These are phyloP conservation scores for Leptographium galeiforme DNA, from an alignment of 2,329 filamentous ascomycete species.

Conservation along the genomic window DNA sequence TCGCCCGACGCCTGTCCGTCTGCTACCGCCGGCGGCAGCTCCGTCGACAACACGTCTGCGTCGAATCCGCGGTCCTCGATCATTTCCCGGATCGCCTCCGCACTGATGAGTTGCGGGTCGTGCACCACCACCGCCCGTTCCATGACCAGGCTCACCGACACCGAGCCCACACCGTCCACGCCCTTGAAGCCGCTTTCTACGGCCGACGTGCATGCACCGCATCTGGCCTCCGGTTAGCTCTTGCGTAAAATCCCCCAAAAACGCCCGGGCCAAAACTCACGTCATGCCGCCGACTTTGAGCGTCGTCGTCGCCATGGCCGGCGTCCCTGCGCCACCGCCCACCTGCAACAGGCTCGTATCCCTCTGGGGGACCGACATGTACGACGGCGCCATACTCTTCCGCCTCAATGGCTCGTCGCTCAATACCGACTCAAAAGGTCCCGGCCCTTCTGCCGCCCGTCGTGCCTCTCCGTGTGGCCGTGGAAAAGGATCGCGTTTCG, in stretches of 20 bases:
- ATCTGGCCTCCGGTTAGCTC: conserved; percentile 33
- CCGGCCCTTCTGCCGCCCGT: too few species aligned
- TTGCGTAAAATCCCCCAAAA: conserved; percentile 2
- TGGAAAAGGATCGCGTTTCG: too few species aligned
- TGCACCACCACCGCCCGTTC: conserved; percentile 92
- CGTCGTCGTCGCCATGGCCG: conserved; percentile 78
- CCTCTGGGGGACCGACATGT: conserved; percentile 32
- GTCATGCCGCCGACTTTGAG: conserved; percentile 82
- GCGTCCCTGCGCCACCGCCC: conserved; percentile 25
- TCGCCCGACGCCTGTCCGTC: conserved; percentile 25
- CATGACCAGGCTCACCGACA: conserved; percentile 89
- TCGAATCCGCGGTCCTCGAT: conserved; percentile 92
- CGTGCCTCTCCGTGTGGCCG: too few species aligned
- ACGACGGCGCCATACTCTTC: conserved; percentile 34
- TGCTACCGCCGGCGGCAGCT: conserved; percentile 35
- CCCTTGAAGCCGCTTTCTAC: conserved; percentile 83
- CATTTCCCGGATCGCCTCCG: conserved; percentile 66
- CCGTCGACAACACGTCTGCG: conserved; percentile 73
- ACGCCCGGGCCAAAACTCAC: conserved; percentile 27
- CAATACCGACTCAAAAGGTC: too few species aligned
- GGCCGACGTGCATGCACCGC: conserved; percentile 90
- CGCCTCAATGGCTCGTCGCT: too few species aligned
- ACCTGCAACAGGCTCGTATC: conserved; percentile 18
- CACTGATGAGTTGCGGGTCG: conserved; percentile 58
- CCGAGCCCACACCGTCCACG: conserved; percentile 66